phyloP scores from a whole-genome alignment of 208 protist genomes.

The Angomonas deanei region DNA sequence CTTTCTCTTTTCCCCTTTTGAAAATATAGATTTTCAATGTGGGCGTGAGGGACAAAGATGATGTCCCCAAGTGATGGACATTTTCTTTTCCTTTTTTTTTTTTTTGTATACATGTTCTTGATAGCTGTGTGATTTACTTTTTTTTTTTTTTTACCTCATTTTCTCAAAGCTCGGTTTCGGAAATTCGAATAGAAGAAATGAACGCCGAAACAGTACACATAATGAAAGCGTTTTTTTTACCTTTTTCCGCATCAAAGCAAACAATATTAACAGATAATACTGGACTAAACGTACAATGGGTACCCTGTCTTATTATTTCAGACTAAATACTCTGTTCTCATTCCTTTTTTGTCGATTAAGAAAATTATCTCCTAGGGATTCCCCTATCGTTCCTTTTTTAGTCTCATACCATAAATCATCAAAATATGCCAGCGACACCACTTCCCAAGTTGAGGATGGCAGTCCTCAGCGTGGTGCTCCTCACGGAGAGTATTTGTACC shows the following conservation, averaged over 20 bases:
- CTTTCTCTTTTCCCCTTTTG: background rate
- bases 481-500: slow-evolving; percentile 49
- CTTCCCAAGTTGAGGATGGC: background rate
- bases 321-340: slow-evolving; percentile 1
- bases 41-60: background rate
- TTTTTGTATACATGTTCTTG: background rate
- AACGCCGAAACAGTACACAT: too few relatives aligned
- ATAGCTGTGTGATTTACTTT: background rate
- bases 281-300: too few relatives aligned
- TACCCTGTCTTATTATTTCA: too few relatives aligned
- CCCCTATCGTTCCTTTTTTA: background rate
- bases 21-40: background rate
- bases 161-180: background rate
- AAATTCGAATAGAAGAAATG: too few relatives aligned
- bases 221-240: too few relatives aligned
- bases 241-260: too few relatives aligned
- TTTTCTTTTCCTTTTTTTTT: too few relatives aligned
- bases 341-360: background rate
- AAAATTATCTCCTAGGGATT: background rate
- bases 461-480: slow-evolving; percentile 12
- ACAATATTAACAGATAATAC: too few relatives aligned
- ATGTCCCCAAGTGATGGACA: too few relatives aligned
- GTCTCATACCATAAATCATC: background rate
- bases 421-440: background rate
- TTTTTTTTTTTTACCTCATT: background rate